Evolutionary conservation across 1,139 yeast genomes (phyloP).

Genomic region (Torulaspora pretoriensis): DNA sequence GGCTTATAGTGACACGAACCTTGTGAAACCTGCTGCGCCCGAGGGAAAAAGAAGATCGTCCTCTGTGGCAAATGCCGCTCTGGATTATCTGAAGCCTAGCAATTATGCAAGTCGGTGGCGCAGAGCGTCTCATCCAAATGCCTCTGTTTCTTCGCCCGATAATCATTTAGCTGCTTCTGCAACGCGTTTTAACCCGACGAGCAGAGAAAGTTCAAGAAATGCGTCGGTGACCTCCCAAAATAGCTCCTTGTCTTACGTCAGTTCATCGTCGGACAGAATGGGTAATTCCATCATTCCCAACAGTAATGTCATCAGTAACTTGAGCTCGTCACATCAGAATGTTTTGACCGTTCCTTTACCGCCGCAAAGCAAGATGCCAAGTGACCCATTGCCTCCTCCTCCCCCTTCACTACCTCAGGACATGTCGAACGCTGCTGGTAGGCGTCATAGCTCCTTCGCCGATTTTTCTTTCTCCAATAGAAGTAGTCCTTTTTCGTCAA

Average conservation of each 20-base stretch:
- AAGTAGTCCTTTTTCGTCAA: constrained; percentile 31
- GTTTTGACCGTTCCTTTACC: constrained; percentile 42
- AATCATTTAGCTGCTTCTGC: constrained; percentile 7
- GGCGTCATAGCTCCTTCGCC: constrained; percentile 17
- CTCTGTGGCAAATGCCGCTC: constrained; percentile 17
- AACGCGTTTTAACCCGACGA: constrained; percentile 5
- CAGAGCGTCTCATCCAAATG: constrained; percentile 32
- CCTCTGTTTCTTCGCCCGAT: constrained; percentile 9
- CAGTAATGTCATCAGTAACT: constrained; percentile 13
- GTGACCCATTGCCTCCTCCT: constrained; percentile 24
- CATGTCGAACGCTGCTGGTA: constrained; percentile 5
- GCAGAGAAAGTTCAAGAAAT: constrained; percentile 19
- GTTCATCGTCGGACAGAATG: constrained; percentile 34
- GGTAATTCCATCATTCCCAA: constrained; percentile 23
- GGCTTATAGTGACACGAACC: constrained; percentile 8
- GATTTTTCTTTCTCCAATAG: constrained; percentile 20
- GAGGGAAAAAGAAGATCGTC: constrained; percentile 28
- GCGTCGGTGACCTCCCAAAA: constrained; percentile 36
- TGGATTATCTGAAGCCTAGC: constrained; percentile 12
- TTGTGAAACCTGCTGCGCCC: constrained; percentile 4
- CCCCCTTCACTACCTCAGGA: constrained; percentile 21
- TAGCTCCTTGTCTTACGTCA: constrained; percentile 34
- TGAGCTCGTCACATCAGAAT: constrained; percentile 24
- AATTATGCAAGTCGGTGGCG: constrained; percentile 16
- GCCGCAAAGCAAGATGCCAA: constrained; percentile 38